These are phyloP conservation scores for Parsonsia alboflavescens DNA, from an alignment of 257 asterid genomes.

Conservation along the genomic window DNA sequence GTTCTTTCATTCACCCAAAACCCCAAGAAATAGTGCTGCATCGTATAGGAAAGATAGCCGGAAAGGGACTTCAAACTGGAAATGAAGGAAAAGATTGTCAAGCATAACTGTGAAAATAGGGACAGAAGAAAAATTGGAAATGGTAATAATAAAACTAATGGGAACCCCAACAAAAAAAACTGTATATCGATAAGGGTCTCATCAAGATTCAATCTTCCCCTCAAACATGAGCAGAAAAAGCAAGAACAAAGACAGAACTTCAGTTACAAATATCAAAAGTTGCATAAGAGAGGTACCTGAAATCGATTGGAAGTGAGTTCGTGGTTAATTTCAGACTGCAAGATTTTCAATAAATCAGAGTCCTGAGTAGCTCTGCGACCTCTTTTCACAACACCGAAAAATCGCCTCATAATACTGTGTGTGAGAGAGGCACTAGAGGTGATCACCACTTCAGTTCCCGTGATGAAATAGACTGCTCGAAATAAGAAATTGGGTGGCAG, in stretches of 20 bases:
- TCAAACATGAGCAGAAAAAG: neutral
- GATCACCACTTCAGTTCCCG: neutral
- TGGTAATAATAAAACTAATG: neutral
- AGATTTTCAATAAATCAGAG: conserved; percentile 50
- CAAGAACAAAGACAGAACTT: neutral
- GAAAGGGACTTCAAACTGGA: neutral
- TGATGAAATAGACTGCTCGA: neutral
- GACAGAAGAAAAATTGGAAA: neutral
- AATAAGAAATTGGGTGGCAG: neutral
- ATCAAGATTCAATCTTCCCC: neutral
- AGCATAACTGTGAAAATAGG: neutral
- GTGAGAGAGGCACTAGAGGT: too few relatives aligned
- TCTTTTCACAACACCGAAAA: conserved; percentile 26
- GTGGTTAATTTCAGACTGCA: conserved; percentile 69
- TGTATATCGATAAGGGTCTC: neutral
- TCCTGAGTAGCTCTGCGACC: conserved; percentile 51
- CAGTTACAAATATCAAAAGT: neutral
- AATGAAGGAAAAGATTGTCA: neutral
- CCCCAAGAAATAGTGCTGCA: neutral
- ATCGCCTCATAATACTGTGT: conserved; percentile 34
- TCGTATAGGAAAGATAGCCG: neutral
- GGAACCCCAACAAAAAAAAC: neutral
- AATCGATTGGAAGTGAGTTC: conserved; percentile 51
- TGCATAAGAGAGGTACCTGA: conserved; percentile 40
- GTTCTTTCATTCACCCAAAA: neutral